phyloP scores from a whole-genome alignment of 2,329 filamentous ascomycete species.

The Tympanopsis confertula region DNA sequence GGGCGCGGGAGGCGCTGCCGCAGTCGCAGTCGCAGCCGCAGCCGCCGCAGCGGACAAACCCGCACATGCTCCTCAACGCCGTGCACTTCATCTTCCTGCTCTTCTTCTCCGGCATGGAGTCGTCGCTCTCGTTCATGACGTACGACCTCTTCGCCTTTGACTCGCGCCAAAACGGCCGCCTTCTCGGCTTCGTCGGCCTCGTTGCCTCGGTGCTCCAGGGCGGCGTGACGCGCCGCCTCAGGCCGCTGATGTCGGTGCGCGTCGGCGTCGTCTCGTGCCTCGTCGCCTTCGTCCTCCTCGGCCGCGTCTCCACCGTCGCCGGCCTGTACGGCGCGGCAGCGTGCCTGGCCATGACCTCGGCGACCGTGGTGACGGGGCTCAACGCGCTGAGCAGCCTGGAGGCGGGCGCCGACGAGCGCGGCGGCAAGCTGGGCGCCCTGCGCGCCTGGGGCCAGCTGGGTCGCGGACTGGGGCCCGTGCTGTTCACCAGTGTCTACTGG shows the following conservation, averaged over 20 bases:
- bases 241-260: constrained; percentile 69
- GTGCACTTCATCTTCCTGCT: constrained; percentile 86
- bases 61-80: constrained; percentile 68
- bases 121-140: constrained; percentile 93
- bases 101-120: constrained; percentile 97
- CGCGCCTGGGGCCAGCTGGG: constrained; percentile 77
- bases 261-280: constrained; percentile 70
- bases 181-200: constrained; percentile 84
- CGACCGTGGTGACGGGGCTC: constrained; percentile 85
- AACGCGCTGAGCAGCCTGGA: constrained; percentile 90
- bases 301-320: constrained; percentile 52
- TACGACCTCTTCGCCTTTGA: constrained; percentile 82
- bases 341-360: constrained; percentile 77
- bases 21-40: constrained; percentile 8
- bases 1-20: constrained; percentile 5
- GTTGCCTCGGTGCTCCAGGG: constrained; percentile 88
- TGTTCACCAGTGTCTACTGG: constrained; percentile 96
- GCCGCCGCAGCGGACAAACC: constrained; percentile 50
- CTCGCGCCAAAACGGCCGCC: constrained; percentile 67
- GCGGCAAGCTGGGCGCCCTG: constrained; percentile 75
- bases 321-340: constrained; percentile 74
- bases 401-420: constrained; percentile 67
- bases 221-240: constrained; percentile 73
- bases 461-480: constrained; percentile 70
- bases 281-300: constrained; percentile 68